Conservation (phyloP, 352 stramenopile genomes). For the Globisporangium canariense region DNA sequence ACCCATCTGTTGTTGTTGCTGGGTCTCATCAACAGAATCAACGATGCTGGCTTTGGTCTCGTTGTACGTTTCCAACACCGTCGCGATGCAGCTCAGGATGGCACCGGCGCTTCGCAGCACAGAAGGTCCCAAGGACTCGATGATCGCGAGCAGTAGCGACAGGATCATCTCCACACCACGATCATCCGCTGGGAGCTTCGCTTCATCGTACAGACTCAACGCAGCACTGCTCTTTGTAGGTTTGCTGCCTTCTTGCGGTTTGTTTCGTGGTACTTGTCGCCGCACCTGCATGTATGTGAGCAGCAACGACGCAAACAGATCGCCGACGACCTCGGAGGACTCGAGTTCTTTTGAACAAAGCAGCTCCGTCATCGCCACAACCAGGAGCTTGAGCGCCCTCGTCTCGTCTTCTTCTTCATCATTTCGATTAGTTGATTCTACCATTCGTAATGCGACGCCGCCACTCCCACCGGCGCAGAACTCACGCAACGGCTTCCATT, state of each 20-base stretch:
- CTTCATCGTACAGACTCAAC: conserved; percentile 25
- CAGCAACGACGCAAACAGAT: conserved; percentile 74
- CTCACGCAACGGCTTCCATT: conserved; percentile 38
- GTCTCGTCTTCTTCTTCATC: conserved; percentile 18
- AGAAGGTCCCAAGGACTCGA: conserved; percentile 65
- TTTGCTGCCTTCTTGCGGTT: conserved; percentile 2
- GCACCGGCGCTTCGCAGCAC: conserved; percentile 65
- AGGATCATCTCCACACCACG: conserved; percentile 54
- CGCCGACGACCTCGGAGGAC: conserved; percentile 54
- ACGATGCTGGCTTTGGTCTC: neutral
- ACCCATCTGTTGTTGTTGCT: neutral
- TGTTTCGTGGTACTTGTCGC: neutral
- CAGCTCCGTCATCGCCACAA: conserved; percentile 50
- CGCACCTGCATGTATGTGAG: conserved; percentile 72
- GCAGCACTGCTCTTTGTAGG: neutral
- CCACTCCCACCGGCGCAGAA: conserved; percentile 67
- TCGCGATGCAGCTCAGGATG: conserved; percentile 69
- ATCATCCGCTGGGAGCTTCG: conserved; percentile 32
- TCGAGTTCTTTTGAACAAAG: conserved; percentile 65
- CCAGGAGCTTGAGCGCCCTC: conserved; percentile 29
- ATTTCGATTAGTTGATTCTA: neutral
- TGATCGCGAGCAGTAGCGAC: conserved; percentile 63
- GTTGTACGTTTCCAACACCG: conserved; percentile 64
- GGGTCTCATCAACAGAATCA: neutral
- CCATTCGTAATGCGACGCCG: conserved; percentile 42